These are phyloP conservation scores for Dactylis glomerata DNA, from an alignment of 176 grass and related monocot species.

Conservation along the genomic window DNA sequence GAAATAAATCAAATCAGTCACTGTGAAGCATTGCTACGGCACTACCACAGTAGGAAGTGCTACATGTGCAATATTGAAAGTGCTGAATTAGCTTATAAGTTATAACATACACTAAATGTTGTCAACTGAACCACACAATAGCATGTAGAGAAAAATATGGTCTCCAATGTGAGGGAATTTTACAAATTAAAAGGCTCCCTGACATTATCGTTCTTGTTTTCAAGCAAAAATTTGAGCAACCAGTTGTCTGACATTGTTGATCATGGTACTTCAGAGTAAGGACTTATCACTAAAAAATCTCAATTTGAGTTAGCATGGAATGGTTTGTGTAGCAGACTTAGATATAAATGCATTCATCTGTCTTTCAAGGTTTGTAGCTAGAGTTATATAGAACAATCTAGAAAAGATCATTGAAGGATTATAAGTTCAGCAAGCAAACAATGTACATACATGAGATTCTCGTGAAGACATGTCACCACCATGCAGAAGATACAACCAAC, in stretches of 20 bases:
- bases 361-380: slow-evolving; percentile 9
- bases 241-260: background rate
- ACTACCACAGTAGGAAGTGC: background rate
- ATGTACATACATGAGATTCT: slow-evolving; percentile 8
- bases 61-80: background rate
- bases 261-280: background rate
- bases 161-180: background rate
- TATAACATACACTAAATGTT: background rate
- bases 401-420: background rate
- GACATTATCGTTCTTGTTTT: background rate
- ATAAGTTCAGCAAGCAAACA: background rate
- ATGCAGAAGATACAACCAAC: slow-evolving; percentile 59
- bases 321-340: background rate
- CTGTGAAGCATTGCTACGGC: background rate
- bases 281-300: background rate
- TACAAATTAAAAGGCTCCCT: background rate
- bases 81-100: background rate
- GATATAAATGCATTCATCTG: background rate
- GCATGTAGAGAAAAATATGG: background rate
- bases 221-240: background rate
- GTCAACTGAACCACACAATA: background rate
- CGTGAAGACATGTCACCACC: slow-evolving; percentile 32
- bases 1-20: background rate
- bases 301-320: background rate
- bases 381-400: background rate